Conservation (phyloP, 2,329 filamentous ascomycete species). For the Endoconidiophora polonica region DNA sequence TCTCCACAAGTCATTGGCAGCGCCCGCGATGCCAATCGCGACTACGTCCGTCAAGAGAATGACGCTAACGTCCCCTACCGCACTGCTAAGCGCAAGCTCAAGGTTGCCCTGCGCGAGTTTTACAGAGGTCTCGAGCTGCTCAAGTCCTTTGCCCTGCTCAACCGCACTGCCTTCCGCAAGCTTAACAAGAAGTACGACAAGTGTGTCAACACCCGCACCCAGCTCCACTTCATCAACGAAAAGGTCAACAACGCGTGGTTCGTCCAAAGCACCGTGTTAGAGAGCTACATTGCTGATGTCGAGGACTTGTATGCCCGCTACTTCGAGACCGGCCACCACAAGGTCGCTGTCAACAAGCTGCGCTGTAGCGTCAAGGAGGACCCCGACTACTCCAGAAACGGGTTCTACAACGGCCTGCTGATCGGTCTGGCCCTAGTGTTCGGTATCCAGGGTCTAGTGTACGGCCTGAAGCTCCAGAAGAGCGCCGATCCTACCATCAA, state of each 20-base stretch:
- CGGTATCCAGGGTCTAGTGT: conserved; percentile 45
- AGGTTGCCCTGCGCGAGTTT: conserved; percentile 79
- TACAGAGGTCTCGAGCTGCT: conserved; percentile 83
- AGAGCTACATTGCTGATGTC: conserved; percentile 60
- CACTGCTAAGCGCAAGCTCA: conserved; percentile 79
- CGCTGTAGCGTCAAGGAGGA: conserved; percentile 47
- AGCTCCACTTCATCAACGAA: conserved; percentile 71
- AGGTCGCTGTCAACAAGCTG: conserved; percentile 76
- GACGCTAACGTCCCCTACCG: conserved; percentile 57
- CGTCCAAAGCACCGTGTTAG: conserved; percentile 71
- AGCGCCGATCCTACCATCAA: conserved; percentile 30
- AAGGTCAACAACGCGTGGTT: conserved; percentile 86
- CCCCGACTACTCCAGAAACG: conserved; percentile 30
- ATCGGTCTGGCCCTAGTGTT: conserved; percentile 54
- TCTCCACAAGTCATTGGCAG: conserved; percentile 28
- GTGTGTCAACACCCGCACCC: conserved; percentile 59
- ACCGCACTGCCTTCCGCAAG: conserved; percentile 86
- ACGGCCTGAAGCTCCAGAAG: conserved; percentile 37
- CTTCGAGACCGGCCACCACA: conserved; percentile 85
- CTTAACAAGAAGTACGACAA: conserved; percentile 99
- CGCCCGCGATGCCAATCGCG: conserved; percentile 22
- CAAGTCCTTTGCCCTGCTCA: conserved; percentile 79
- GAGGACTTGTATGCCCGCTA: conserved; percentile 91
- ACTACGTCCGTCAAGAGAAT: conserved; percentile 34
- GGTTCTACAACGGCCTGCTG: conserved; percentile 47